Conservation (phyloP, 306 rosid species). For the Pyrus pyrifolia region DNA sequence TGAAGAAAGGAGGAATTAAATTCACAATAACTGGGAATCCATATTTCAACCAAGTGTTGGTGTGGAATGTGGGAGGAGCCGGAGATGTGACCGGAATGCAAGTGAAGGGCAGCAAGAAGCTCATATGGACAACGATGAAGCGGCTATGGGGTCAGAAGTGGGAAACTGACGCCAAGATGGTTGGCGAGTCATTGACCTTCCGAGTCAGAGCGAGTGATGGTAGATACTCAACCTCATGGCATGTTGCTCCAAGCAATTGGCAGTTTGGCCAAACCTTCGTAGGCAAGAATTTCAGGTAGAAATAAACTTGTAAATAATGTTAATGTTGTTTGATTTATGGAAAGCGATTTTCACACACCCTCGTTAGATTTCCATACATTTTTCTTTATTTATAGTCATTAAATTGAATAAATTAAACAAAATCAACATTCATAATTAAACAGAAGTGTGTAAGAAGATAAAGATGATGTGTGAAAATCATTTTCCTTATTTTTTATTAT, state of each 20-base stretch:
- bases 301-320: background rate
- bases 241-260: constrained; percentile 49
- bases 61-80: constrained; percentile 26
- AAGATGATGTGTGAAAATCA: too few relatives aligned
- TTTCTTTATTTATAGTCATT: too few relatives aligned
- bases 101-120: constrained; percentile 58
- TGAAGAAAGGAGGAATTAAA: constrained; percentile 53
- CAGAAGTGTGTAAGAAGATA: too few relatives aligned
- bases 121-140: constrained; percentile 49
- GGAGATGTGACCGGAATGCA: constrained; percentile 30
- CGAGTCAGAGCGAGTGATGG: constrained; percentile 55
- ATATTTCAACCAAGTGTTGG: constrained; percentile 42
- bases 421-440: too few relatives aligned
- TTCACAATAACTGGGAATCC: constrained; percentile 77
- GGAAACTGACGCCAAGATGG: constrained; percentile 46
- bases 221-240: constrained; percentile 36
- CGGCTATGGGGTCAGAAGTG: constrained; percentile 81
- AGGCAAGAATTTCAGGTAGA: constrained; percentile 52
- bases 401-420: too few relatives aligned
- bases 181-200: constrained; percentile 58
- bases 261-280: constrained; percentile 65
- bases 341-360: too few relatives aligned
- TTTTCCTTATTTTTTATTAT: too few relatives aligned
- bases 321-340: too few relatives aligned
- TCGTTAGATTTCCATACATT: too few relatives aligned